phyloP scores from a whole-genome alignment of 2,329 filamentous ascomycete genomes.

The Plectosphaerella sp. region DNA sequence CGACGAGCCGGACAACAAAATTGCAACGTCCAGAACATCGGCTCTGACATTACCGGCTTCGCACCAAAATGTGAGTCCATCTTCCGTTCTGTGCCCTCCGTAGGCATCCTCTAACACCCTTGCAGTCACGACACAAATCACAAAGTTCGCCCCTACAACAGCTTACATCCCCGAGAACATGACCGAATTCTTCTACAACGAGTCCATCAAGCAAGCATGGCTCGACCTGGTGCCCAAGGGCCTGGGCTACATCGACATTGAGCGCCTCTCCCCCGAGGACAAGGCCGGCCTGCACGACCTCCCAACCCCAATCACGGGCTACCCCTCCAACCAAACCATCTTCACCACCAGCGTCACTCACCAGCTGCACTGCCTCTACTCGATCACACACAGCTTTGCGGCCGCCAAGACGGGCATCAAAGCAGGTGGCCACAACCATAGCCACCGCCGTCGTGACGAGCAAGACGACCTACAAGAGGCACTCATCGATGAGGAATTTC shows the following conservation, averaged over 20 bases:
- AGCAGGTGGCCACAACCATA: conserved; percentile 1
- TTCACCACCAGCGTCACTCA: conserved; percentile 39
- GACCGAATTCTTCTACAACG: conserved; percentile 31
- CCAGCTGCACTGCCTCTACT: conserved; percentile 36
- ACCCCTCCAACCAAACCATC: conserved; percentile 24
- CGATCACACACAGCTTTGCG: conserved; percentile 30
- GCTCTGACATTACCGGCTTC: conserved; percentile 32
- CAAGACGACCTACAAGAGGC: conserved; percentile 10
- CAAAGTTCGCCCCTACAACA: conserved; percentile 29
- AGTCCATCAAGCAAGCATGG: conserved; percentile 27
- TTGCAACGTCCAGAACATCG: conserved; percentile 23
- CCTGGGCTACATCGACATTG: conserved; percentile 32
- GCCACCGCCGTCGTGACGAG: conserved; percentile 16
- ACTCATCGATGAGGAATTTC: conserved; percentile 27
- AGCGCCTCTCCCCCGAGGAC: conserved; percentile 10
- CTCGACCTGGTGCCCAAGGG: conserved; percentile 33
- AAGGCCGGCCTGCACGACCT: conserved; percentile 28
- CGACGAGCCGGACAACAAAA: conserved; percentile 13
- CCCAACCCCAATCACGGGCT: conserved; percentile 26
- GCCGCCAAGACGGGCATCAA: conserved; percentile 9
- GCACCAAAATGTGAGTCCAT: conserved; percentile 27
- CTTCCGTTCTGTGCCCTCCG: too few relatives aligned
- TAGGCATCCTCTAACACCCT: not conserved
- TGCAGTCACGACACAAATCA: conserved; percentile 32
- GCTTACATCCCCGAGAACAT: conserved; percentile 31